Percentiles rank a stretch among this genome's conserved stretches.
These are phyloP conservation scores for Cetraspora pellucida DNA, from an alignment of 192 early-diverging fungal species.

Conservation along the genomic window DNA sequence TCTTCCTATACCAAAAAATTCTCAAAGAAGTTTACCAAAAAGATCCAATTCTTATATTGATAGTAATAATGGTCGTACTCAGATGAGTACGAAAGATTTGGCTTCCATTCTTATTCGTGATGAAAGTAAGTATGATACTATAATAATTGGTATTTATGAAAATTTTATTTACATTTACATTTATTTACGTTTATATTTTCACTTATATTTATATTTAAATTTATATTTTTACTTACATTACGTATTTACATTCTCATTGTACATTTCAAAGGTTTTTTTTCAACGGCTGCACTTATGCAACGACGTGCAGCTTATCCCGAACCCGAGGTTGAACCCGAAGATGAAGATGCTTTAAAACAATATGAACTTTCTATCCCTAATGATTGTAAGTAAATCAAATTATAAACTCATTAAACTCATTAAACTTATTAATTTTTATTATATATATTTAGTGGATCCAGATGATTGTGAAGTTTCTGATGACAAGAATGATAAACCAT, in stretches of 20 bases:
- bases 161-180: background rate
- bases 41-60: background rate
- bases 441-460: too few species aligned
- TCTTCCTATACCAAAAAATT: background rate
- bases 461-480: too few species aligned
- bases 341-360: slow-evolving; percentile 14
- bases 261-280: slow-evolving; percentile 1
- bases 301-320: slow-evolving; percentile 5
- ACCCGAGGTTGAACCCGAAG: background rate
- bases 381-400: too few species aligned
- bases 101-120: slow-evolving; percentile 10
- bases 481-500: too few species aligned
- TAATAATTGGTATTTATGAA: background rate
- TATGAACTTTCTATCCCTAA: slow-evolving; percentile 31
- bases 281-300: slow-evolving; percentile 1
- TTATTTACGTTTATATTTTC: background rate
- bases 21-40: background rate
- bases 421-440: too few species aligned
- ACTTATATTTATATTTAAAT: background rate
- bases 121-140: background rate
- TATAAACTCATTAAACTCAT: too few species aligned
- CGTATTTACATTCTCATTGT: background rate
- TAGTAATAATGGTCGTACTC: background rate
- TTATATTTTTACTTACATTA: background rate
- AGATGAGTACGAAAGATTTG: background rate